Base-by-base conservation (phyloP, 139 green algal genomes). In the Picochlorum costavermella region DNA sequence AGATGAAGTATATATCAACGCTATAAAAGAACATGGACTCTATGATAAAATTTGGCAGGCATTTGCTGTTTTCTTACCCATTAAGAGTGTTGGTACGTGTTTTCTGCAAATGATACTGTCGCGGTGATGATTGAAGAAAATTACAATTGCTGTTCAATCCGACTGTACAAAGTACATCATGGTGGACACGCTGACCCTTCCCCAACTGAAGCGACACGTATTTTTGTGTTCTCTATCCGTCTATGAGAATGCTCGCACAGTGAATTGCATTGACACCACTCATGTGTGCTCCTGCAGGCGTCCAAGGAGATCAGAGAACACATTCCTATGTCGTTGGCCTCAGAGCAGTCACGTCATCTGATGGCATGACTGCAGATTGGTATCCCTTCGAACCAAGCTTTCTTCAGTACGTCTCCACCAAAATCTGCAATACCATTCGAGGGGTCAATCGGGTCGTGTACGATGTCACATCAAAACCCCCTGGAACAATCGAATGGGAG, bases 21-120 rank as follows among this genome's bases (percentile, higher is more conserved):
- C 75, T 37, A 96, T 99, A 71, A 75, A 69, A 30, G 94, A 97
- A 67, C 85, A 76, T 50, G 92, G 92, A 30, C 80, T 99, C 56
- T 99, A 99, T 75, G 91, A 98, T 76, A 73, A 96, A 68, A 99
- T 99, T 76, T 99, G 94, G 94, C 89, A 96, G 78, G 94, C 94
- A 2, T 99, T 99, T 75, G 94, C 94, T 4, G 94, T 98, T 16
- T 97, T 98, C 82, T 77, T 98, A 60, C 91, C 91, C 8, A 75
- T 97, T 49, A 80, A 83, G 62, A 86, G 74, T 2, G 86, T 91
- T 36, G 84, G 84, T 91, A 44, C 71, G 77, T 40, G 9, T 30
- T 48, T 55, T 30, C 8, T n/a, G n/a, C 50, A 33, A 33, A 30
- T 14, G 23, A 59, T 12, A 17, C 20, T 31, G 29, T 61, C 57